A percentile compares a stretch with the other conserved stretches of the same genome.
These are phyloP conservation scores for Erigeron canadensis DNA, from an alignment of 129 eudicot species.

Conservation along the genomic window DNA sequence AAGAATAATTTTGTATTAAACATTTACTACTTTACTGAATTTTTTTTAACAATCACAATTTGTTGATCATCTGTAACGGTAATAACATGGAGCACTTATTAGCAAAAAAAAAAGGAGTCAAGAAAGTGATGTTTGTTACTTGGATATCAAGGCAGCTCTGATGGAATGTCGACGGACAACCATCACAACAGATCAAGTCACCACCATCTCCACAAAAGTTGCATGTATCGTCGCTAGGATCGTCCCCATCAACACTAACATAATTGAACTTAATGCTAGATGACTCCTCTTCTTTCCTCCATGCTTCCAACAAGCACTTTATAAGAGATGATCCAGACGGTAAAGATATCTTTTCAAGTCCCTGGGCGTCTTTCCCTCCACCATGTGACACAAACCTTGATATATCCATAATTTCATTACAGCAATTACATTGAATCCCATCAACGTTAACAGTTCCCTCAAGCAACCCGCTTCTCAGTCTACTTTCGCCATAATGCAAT, in stretches of 20 bases:
- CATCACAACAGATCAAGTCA: slow-evolving; percentile 86
- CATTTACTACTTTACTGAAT: too few species aligned
- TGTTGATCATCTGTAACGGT: too few species aligned
- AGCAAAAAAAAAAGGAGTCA: not conserved
- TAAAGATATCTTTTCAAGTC: slow-evolving; percentile 40
- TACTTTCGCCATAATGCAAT: slow-evolving; percentile 48
- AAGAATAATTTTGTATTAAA: too few species aligned
- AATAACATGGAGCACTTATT: not conserved
- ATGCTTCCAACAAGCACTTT: slow-evolving; percentile 59
- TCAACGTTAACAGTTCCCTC: slow-evolving; percentile 69
- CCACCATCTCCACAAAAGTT: slow-evolving; percentile 97
- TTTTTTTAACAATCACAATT: too few species aligned
- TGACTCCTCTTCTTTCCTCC: slow-evolving; percentile 59
- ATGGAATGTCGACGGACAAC: slow-evolving; percentile 97
- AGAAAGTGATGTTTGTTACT: slow-evolving; percentile 38
- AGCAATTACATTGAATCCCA: slow-evolving; percentile 77
- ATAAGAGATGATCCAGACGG: slow-evolving; percentile 52
- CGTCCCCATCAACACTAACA: slow-evolving; percentile 66
- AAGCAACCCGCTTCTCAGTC: slow-evolving; percentile 30
- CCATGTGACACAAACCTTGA: slow-evolving; percentile 63
- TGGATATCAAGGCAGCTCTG: slow-evolving; percentile 66
- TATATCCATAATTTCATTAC: slow-evolving; percentile 42
- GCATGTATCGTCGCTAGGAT: slow-evolving; percentile 95
- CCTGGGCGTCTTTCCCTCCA: slow-evolving; percentile 38
- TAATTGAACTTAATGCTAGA: slow-evolving; percentile 39